Conservation (phyloP, 139 green algal species). For the Asterochloris erici region DNA sequence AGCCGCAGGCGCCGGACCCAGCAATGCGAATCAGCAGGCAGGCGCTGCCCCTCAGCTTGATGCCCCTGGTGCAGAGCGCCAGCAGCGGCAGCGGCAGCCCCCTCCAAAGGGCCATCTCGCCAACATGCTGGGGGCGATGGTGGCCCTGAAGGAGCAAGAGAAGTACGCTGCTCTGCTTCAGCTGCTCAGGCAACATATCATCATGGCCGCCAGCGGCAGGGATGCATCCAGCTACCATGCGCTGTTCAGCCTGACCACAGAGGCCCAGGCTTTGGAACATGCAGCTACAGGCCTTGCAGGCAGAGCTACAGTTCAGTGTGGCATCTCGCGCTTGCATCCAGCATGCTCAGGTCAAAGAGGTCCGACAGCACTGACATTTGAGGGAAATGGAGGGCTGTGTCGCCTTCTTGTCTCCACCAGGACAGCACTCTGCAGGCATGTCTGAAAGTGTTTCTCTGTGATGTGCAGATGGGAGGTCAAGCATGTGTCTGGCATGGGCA, state of each 20-base stretch:
- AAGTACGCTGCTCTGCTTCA: not conserved
- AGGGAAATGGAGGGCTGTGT: not conserved
- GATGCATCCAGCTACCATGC: not conserved
- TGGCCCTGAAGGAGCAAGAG: constrained; percentile 24
- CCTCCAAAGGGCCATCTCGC: constrained; percentile 19
- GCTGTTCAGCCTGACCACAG: too few species aligned
- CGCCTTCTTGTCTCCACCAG: not conserved
- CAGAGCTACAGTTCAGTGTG: too few species aligned
- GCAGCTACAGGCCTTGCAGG: too few species aligned
- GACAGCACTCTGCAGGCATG: not conserved
- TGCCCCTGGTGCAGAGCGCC: not conserved
- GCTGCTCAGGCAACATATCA: not conserved
- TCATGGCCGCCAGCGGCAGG: not conserved
- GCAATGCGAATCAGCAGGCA: constrained; percentile 4
- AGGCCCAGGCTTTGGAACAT: too few species aligned
- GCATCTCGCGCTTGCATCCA: too few species aligned
- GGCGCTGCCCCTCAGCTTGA: not conserved
- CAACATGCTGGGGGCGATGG: constrained; percentile 31
- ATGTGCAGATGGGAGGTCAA: constrained; percentile 34
- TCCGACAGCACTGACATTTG: not conserved
- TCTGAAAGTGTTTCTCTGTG: not conserved
- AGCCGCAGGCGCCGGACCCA: constrained; percentile 4
- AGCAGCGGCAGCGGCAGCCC: not conserved
- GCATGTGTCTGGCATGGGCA: constrained; percentile 20
- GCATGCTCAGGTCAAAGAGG: too few species aligned